phyloP scores from a whole-genome alignment of 176 grass and related monocot species.

The Tillandsia fasciculata region DNA sequence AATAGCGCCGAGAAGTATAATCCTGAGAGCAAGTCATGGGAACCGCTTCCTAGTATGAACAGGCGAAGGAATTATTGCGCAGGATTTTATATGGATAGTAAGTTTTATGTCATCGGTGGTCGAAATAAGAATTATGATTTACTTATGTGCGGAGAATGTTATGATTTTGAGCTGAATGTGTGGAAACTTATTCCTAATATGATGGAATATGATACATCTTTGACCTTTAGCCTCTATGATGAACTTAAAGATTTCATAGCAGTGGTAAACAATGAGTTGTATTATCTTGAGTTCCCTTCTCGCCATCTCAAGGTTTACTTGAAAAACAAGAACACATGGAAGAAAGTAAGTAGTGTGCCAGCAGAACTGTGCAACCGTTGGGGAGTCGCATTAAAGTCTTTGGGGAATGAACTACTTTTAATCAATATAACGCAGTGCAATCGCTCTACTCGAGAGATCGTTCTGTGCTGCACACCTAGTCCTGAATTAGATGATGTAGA shows the following conservation, averaged over 20 bases:
- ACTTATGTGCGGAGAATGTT: background rate
- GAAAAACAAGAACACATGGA: background rate
- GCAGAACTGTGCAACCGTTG: too few relatives aligned
- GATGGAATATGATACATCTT: too few relatives aligned
- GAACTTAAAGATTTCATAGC: too few relatives aligned
- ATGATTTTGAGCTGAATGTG: background rate
- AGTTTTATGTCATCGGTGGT: slow-evolving; percentile 1
- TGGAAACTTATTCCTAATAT: too few relatives aligned
- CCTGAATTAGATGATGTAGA: background rate
- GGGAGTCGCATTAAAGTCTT: background rate
- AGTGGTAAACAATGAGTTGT: too few relatives aligned
- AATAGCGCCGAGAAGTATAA: background rate
- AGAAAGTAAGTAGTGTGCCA: background rate
- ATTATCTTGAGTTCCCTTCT: too few relatives aligned
- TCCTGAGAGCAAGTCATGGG: slow-evolving; percentile 1
- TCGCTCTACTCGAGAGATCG: background rate
- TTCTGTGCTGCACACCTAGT: background rate
- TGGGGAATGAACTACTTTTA: background rate
- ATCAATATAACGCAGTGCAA: background rate
- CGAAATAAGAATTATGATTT: background rate
- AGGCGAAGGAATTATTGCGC: background rate
- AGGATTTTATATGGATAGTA: slow-evolving; percentile 4
- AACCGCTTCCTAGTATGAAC: background rate
- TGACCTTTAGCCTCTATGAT: too few relatives aligned
- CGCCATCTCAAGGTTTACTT: too few relatives aligned